Conservation (phyloP, 371 early-diverging fungal species). For the Rhizopus stolonifer region DNA sequence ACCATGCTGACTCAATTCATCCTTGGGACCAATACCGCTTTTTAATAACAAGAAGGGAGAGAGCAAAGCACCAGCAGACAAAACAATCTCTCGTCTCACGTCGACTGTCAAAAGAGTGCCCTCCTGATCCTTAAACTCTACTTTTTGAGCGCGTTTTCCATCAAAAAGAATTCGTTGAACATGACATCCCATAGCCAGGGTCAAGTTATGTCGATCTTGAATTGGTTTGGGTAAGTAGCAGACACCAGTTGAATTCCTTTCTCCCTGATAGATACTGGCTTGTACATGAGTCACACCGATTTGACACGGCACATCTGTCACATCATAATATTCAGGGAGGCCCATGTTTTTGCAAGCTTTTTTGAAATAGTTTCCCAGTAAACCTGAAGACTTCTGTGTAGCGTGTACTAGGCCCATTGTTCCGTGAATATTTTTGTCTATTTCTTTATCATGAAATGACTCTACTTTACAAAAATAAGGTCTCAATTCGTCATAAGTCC, state of each 20-base stretch:
- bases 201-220: constrained; percentile 18
- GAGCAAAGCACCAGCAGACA: constrained; percentile 43
- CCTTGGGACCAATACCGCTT: constrained; percentile 25
- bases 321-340: constrained; percentile 16
- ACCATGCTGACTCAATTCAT: constrained; percentile 20
- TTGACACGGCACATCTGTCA: constrained; percentile 19
- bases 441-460: constrained; percentile 5
- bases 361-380: constrained; percentile 14
- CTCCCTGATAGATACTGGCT: constrained; percentile 18
- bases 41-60: constrained; percentile 28
- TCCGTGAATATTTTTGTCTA: constrained; percentile 15
- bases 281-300: constrained; percentile 27
- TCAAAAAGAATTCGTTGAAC: constrained; percentile 15
- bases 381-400: constrained; percentile 1
- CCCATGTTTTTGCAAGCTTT: constrained; percentile 24
- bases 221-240: constrained; percentile 17
- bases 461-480: constrained; percentile 29
- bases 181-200: constrained; percentile 20
- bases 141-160: constrained; percentile 7
- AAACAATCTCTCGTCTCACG: constrained; percentile 30
- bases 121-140: constrained; percentile 8
- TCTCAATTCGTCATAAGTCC: constrained; percentile 17
- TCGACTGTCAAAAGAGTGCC: constrained; percentile 3
- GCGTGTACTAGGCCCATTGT: constrained; percentile 20
- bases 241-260: constrained; percentile 12